Evolutionary conservation across 805 yeast genomes (phyloP), one percentile per base, ranked within the genome.

Genomic region (Starmera quercuum): DNA sequence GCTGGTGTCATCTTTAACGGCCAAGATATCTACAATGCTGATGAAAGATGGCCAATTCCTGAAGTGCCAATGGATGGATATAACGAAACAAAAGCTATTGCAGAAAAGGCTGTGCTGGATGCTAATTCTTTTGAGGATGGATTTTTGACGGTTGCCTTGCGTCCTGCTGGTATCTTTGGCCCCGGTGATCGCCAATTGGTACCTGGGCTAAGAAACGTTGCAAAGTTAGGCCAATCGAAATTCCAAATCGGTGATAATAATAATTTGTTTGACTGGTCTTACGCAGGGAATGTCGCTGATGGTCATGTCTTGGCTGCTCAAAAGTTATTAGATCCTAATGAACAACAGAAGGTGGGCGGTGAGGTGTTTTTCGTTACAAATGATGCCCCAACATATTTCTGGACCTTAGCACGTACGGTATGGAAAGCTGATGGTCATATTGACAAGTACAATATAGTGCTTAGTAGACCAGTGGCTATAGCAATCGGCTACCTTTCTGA

Each of bases 91-190:
- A 92, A 92, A 57, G 96, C 95, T 8, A 68, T 70, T 40, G 98
- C 96, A 1, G 99, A 92, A 59, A 70, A 68, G 13, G 71, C 78
- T 62, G 95, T 87, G 3, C 66, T 88, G 51, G 62, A 71, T 15
- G 83, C 95, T 13, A 83, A 86, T 56, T 71, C 73, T 31, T 61
- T 61, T n/a, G 56, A 61, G 1, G 63, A 66, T 11, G 66, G 64
- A 2, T 72, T 88, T 43, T 61, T 71, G 31, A 92, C 98, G 0
- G 82, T 84, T 24, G 92, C 96, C 2, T 60, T 92, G 31, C 74
- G 99, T 42, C 98, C 98, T 2, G 96, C 98, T 1, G 99, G 98
- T 26, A 87, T 92, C 31, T 92, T 92, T 63, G 99, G 98, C 5
- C 98, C 97, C 6, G 97, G 98, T 29, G 98, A 92, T 57, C 75